Percentiles rank a stretch among this genome's conserved stretches.
Conservation (phyloP, 768 basidiomycete genomes). For the Boletus reticuloceps region DNA sequence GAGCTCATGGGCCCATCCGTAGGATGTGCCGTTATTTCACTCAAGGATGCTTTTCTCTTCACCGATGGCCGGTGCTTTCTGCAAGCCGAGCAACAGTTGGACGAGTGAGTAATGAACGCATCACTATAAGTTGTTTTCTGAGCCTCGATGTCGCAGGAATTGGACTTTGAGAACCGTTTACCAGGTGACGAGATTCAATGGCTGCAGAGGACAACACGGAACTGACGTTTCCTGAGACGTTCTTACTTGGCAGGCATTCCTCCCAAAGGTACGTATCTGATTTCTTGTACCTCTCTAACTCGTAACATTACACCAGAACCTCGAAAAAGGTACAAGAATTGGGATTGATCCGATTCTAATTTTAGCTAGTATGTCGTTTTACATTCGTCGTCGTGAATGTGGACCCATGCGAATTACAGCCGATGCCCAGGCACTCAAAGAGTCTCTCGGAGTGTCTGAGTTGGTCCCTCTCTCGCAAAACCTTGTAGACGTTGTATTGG, state of each 20-base stretch:
- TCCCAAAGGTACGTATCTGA: constrained; percentile 53
- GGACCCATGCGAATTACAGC: constrained; percentile 33
- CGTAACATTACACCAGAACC: constrained; percentile 41
- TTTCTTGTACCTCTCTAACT: background rate
- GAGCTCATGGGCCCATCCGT: constrained; percentile 7
- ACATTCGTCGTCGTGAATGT: constrained; percentile 10
- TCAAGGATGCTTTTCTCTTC: constrained; percentile 74
- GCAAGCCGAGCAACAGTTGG: constrained; percentile 89
- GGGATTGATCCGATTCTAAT: constrained; percentile 84
- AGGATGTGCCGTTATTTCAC: constrained; percentile 79
- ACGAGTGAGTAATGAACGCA: constrained; percentile 49
- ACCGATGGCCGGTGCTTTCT: constrained; percentile 96
- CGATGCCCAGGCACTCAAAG: constrained; percentile 62
- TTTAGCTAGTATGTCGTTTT: constrained; percentile 47
- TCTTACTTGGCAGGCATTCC: constrained; percentile 87
- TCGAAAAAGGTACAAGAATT: constrained; percentile 60
- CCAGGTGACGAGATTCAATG: constrained; percentile 47
- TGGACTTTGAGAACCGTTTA: constrained; percentile 91
- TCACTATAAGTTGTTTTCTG: background rate
- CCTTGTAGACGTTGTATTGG: constrained; percentile 81
- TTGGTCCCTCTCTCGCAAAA: constrained; percentile 70
- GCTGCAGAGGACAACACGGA: background rate
- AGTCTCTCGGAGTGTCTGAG: constrained; percentile 56
- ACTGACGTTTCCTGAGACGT: constrained; percentile 52
- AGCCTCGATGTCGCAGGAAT: constrained; percentile 45